Evolutionary conservation across 75 land plant genomes (phyloP), one percentile per base, ranked within the genome.

Genomic region (Larix kaempferi): DNA sequence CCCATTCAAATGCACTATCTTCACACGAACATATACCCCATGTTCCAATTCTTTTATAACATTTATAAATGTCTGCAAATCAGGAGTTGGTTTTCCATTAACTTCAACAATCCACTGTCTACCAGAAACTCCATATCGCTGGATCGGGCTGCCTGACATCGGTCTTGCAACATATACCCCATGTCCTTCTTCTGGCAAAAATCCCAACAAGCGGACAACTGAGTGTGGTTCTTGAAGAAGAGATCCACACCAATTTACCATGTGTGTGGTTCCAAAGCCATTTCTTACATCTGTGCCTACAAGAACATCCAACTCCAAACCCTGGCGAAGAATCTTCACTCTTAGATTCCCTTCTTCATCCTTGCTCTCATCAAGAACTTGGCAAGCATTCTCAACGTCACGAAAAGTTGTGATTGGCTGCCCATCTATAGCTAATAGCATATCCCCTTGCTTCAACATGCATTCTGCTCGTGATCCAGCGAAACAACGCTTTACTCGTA

Each of bases 221-320:
- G 33, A 29, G 33, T 92, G 95, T 26, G 98, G 91, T 74, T 95
- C 91, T 74, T 95, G 98, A 61, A 95, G 78, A 33, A 95, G 76
- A 67, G 87, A 87, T 25, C 98, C 98, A 76, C 93, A 89, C 98
- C 98, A 95, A 61, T 89, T 95, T 17, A 95, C 88, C 86, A 86
- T 86, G 1, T 91, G 78, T 8, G 88, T 86, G 57, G 98, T 92
- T 4, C 95, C 98, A 78, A 84, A 89, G 1, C 98, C 98, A 85
- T 90, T 93, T 64, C 98, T 86, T 13, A 88, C 84, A 82, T 95
- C 98, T 8, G 92, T 90, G 57, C 95, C 98, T 10, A 95, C 93
- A 27, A 75, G 41, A 16, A 92, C 63, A 22, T 90, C 89, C 6
- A 86, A 65, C 78, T 95, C 95, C 41, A 56, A 73, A 11, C 94